Evolutionary conservation across 345 rosid species (phyloP), one percentile per base, ranked within the genome.

Genomic region (Salix dunnii): DNA sequence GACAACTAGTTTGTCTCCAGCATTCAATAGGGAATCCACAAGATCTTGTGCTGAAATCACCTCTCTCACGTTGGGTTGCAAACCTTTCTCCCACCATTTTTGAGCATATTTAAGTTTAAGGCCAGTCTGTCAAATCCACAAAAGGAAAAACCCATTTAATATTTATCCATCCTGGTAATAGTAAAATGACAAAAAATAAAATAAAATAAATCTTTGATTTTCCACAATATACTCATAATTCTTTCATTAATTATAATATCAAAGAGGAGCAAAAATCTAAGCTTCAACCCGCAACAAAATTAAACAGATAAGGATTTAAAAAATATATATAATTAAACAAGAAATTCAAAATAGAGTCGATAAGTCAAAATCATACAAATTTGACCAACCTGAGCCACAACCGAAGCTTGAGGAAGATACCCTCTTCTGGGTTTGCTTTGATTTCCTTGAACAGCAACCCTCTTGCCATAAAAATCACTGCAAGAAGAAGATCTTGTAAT

Each of bases 11-110:
- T 92, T 86, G 81, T 96, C 99, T 60, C 97, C 97, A 6, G 96
- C 88, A 70, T 82, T 84, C 14, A 67, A 11, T 7, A 96, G 91
- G 72, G 92, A 86, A 28, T 90, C 91, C 46, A 91, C 98, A 42
- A 96, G 89, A 13, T 96, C 94, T 80, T 96, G 91, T 7, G 98
- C 98, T n/a, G 94, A 91, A 27, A 79, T 78, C 62, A 91, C 89
- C 86, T 90, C 98, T 78, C 72, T 92, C 98, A 91, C 92, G 86
- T 93, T 96, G 72, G 93, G 86, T 79, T 87, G 87, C 72, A 93
- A 46, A 23, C 89, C 94, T 81, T 92, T 96, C 80, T 89, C 89
- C 99, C 99, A 96, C 98, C 99, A 96, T 33, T 82, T 91, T n/a
- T 81, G 91, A 28, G 79, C 79, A 55, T 77, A 92, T 42, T 94